phyloP scores from a whole-genome alignment of 2,329 filamentous ascomycete genomes.

The Akanthomyces uredinophilus region DNA sequence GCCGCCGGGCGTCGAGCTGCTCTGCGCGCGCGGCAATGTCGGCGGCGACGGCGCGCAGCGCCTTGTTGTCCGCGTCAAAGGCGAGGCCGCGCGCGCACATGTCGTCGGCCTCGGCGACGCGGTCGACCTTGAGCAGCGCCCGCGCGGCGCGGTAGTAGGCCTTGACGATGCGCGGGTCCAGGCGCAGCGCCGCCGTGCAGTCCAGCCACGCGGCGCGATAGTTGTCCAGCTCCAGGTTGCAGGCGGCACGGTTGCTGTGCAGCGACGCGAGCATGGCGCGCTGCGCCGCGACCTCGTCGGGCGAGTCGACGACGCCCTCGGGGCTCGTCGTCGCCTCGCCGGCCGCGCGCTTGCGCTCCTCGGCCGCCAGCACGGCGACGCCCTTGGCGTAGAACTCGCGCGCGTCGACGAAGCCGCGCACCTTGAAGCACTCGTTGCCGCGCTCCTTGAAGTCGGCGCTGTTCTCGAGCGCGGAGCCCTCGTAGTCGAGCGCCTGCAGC shows the following conservation, averaged over 20 bases:
- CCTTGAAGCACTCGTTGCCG: constrained; percentile 81
- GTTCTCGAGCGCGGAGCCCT: constrained; percentile 82
- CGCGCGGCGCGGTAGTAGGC: constrained; percentile 80
- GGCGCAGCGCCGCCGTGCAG: constrained; percentile 69
- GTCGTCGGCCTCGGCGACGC: constrained; percentile 74
- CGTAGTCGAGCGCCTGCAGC: constrained; percentile 83
- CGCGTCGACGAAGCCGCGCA: constrained; percentile 72
- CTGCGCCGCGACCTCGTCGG: constrained; percentile 58
- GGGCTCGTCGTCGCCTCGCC: constrained; percentile 30
- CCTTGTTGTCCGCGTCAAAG: constrained; percentile 64
- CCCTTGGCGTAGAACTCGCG: constrained; percentile 89
- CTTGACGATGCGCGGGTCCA: constrained; percentile 81
- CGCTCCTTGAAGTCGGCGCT: constrained; percentile 81
- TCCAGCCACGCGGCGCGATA: constrained; percentile 82
- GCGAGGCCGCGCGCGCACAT: constrained; percentile 68
- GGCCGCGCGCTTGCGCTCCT: constrained; percentile 51
- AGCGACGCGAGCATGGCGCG: constrained; percentile 65
- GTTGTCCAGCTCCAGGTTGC: constrained; percentile 83
- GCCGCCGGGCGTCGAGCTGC: constrained; percentile 49
- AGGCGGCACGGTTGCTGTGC: constrained; percentile 82
- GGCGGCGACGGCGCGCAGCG: constrained; percentile 56
- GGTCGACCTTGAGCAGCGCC: constrained; percentile 74
- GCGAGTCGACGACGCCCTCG: constrained; percentile 30
- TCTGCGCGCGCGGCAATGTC: constrained; percentile 59
- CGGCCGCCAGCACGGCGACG: constrained; percentile 63